Conservation (phyloP, 345 rosid species). For the Stellera chamaejasme region DNA sequence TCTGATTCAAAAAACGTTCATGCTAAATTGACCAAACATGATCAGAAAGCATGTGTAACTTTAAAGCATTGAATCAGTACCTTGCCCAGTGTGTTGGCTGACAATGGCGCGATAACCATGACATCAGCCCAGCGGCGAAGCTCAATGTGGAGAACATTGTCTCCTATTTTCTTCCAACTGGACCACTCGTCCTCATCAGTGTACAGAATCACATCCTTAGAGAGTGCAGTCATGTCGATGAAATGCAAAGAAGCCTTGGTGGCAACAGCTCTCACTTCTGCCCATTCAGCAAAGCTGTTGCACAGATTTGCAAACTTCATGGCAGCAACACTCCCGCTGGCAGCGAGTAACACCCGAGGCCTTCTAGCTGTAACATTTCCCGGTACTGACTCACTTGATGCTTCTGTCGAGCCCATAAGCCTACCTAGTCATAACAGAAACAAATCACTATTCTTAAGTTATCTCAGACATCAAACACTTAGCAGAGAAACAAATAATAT, state of each 20-base stretch:
- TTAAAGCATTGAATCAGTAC: constrained; percentile 12
- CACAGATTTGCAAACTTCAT: constrained; percentile 53
- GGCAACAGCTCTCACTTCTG: constrained; percentile 50
- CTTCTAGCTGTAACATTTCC: constrained; percentile 22
- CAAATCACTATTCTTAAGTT: too few species aligned
- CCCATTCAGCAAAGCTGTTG: constrained; percentile 50
- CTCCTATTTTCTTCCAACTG: constrained; percentile 53
- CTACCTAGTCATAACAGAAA: too few species aligned
- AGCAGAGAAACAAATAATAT: too few species aligned
- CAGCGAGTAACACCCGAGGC: constrained; percentile 45
- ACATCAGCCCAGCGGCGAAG: constrained; percentile 64
- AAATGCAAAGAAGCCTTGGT: constrained; percentile 45
- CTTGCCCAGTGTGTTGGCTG: constrained; percentile 68
- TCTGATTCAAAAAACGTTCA: too few species aligned
- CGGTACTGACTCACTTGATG: constrained; percentile 21
- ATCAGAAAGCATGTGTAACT: too few species aligned
- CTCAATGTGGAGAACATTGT: constrained; percentile 51
- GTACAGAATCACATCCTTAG: constrained; percentile 42
- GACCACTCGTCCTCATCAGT: constrained; percentile 60
- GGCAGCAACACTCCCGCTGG: constrained; percentile 64
- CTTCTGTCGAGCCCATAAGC: constrained; percentile 9
- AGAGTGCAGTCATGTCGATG: constrained; percentile 39
- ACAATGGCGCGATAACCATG: constrained; percentile 59
- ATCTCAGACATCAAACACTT: too few species aligned
- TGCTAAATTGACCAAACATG: too few species aligned